Evolutionary conservation across 2,329 filamentous ascomycete species (phyloP), one percentile per base, ranked within the genome.

Genomic region (Calonectria hawksworthii): DNA sequence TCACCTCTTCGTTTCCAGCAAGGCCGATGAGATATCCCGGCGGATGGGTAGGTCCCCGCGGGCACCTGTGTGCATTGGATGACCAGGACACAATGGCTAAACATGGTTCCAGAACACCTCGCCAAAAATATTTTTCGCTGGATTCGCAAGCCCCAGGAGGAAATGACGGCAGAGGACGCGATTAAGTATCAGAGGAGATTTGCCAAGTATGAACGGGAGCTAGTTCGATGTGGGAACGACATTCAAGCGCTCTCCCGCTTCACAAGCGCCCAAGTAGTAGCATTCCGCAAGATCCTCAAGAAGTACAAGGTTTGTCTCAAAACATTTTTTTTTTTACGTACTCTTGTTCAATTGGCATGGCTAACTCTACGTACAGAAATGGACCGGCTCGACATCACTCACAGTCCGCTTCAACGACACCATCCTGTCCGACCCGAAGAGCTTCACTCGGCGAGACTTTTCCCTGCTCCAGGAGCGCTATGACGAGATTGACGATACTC

Each of bases 221-320:
- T 90, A 3, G 83, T 90, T 51, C 86, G 87, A 69, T 94, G 93
- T 76, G 92, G 93, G 59, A 91, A 95, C 77, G 95, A 97, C 76
- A 92, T 95, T 69, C 90, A 91, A 69, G 90, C 91, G 6, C 87
- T 97, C 8, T 90, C 91, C 44, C 92, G 94, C 52, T 98, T 96
- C 80, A 91, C 93, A 76, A 89, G 90, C 74, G 93, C 94, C 2
- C 95, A 98, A 82, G 89, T 93, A 13, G 91, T 93, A 6, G 95
- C 94, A 5, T 96, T 98, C 80, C 91, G 92, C 70, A 98, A 98
- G 85, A 93, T 98, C 47, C 87, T 96, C 41, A 97, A 96, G 83
- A 98, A 98, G 83, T 96, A 97, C 85, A 90, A 89, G 87, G 91
- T 81, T 63, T 28, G 34, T 59, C 36, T 36, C 50, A 34, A 73